Evolutionary conservation across 345 rosid species (phyloP), one percentile per base, ranked within the genome.

Genomic region (Aethionema arabicum): DNA sequence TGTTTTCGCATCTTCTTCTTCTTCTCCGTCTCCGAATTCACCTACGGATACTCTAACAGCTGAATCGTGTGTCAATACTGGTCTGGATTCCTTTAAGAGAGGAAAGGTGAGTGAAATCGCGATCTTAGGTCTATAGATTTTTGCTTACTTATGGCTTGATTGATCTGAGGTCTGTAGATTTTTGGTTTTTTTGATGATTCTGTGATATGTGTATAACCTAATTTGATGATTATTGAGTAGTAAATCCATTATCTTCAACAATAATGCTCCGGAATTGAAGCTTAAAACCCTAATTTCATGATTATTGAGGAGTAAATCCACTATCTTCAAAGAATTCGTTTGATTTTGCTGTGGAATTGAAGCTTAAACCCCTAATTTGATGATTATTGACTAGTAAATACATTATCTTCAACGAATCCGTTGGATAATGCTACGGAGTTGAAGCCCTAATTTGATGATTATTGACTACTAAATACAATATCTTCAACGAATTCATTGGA

Each of bases 41-140:
- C 82, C 69, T 65, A 61, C 83, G n/a, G 55, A 74, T 52, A 63
- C 70, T 5, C 75, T 78, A 65, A 89, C 97, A 11, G 83, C 97
- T 1, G 97, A 85, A 72, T 84, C 88, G 11, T 93, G 91, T 60
- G 95, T 87, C 68, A 90, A 85, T 63, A 62, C 68, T 61, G 99
- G 96, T n/a, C 97, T 93, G 68, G 78, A 84, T 32, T 84, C 85
- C 33, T 90, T 93, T 75, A 85, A 91, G 53, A 87, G 77, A 74
- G 96, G 97, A 73, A 76, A 83, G 76, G 97, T 90, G 57, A 5
- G 59, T 4, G 5, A 15, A 44, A 7, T 8, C 46, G 52, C 33
- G 45, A 11, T 42, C 6, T 5, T 57, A 15, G 31, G 36, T 36
- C 27, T 21, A 2, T 21, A 21, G 38, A 9, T 38, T 56, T 41